phyloP scores from a whole-genome alignment of 2,329 filamentous ascomycete genomes.

The Neonectria ditissima region DNA sequence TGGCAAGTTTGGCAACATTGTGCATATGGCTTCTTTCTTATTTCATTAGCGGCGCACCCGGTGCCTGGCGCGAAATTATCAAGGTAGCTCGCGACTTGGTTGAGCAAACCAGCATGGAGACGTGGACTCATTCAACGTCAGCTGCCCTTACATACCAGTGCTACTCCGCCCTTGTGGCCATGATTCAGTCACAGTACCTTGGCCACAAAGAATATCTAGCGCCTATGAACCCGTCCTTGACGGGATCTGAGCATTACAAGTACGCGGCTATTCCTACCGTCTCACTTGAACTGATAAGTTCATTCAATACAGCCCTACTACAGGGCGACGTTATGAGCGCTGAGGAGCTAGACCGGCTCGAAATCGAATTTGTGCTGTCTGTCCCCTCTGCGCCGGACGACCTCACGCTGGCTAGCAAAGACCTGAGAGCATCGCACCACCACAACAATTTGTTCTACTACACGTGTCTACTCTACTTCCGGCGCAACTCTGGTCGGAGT shows the following conservation, averaged over 20 bases:
- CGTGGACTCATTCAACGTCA: background rate
- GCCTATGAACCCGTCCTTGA: background rate
- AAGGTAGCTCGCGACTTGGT: background rate
- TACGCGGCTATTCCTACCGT: background rate
- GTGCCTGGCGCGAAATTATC: background rate
- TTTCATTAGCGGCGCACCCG: background rate
- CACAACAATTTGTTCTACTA: background rate
- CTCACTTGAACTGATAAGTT: background rate
- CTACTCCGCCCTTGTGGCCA: background rate
- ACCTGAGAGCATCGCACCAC: background rate
- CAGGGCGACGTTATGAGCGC: background rate
- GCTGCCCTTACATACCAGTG: background rate
- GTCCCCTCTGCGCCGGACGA: background rate
- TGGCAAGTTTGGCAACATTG: background rate
- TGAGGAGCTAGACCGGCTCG: background rate
- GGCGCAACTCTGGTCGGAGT: background rate
- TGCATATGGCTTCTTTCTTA: background rate
- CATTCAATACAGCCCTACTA: background rate
- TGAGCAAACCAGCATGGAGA: background rate
- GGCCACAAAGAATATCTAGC: background rate
- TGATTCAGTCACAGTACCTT: background rate
- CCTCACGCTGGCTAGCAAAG: background rate
- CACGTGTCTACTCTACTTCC: background rate
- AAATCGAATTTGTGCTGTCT: background rate
- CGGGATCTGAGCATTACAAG: background rate